phyloP scores from a whole-genome alignment of 495 filamentous ascomycete species.

The Trichoderma orchidacearum region DNA sequence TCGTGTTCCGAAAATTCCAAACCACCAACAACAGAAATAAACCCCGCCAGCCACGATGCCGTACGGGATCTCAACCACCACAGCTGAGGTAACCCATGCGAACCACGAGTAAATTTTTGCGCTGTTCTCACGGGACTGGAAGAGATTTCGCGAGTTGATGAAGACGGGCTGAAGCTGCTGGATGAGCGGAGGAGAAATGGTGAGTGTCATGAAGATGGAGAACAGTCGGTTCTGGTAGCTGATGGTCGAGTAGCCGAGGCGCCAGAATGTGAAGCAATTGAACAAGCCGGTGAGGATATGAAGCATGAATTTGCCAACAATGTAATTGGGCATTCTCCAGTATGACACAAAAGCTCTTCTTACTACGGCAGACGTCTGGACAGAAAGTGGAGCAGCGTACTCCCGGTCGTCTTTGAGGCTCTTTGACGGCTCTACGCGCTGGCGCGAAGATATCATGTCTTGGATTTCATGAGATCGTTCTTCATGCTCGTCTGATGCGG shows the following conservation, averaged over 20 bases:
- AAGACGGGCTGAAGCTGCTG: constrained; percentile 57
- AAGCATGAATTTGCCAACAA: constrained; percentile 43
- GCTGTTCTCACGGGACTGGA: constrained; percentile 55
- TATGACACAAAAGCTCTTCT: constrained; percentile 56
- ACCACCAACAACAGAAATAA: constrained; percentile 50
- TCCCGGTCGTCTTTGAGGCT: constrained; percentile 18
- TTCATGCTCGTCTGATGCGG: constrained; percentile 48
- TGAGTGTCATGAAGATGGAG: constrained; percentile 52
- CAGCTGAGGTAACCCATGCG: constrained; percentile 34
- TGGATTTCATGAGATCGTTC: constrained; percentile 49
- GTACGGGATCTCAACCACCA: constrained; percentile 48
- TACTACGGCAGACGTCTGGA: constrained; percentile 31
- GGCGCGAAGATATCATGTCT: constrained; percentile 34
- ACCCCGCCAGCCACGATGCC: constrained; percentile 10
- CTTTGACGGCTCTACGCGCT: constrained; percentile 6
- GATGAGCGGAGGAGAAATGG: constrained; percentile 32
- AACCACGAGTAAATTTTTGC: constrained; percentile 67
- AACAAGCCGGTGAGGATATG: constrained; percentile 37
- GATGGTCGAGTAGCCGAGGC: constrained; percentile 44
- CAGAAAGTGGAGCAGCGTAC: constrained; percentile 13
- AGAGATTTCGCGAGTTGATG: constrained; percentile 52
- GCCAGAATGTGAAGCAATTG: constrained; percentile 69
- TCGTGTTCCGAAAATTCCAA: constrained; percentile 33
- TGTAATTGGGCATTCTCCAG: constrained; percentile 59
- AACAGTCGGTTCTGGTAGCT: constrained; percentile 67